phyloP scores from a whole-genome alignment of 768 basidiomycete species.

The Mycena sanguinolenta region DNA sequence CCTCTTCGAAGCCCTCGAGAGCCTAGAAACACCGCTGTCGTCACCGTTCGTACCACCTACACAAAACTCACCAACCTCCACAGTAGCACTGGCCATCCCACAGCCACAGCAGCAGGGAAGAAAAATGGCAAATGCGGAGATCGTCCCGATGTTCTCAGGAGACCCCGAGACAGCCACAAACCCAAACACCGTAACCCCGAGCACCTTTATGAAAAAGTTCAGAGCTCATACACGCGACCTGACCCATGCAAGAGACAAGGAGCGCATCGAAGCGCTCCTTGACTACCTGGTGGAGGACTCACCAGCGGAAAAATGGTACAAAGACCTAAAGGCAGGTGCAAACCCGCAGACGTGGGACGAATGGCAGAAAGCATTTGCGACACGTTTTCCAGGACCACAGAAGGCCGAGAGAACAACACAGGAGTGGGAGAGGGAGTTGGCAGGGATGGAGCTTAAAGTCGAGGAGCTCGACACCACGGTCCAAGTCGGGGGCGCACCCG shows the following conservation, averaged over 20 bases:
- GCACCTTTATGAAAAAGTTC: conserved; percentile 23
- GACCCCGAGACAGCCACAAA: neutral
- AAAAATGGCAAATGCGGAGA: too few species aligned
- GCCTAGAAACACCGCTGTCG: too few species aligned
- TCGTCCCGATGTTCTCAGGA: conserved; percentile 12
- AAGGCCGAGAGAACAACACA: conserved; percentile 18
- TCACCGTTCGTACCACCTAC: too few species aligned
- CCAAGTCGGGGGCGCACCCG: conserved; percentile 23
- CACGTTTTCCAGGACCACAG: conserved; percentile 6
- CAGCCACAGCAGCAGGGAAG: too few species aligned
- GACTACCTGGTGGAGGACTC: conserved; percentile 26
- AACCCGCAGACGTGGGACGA: conserved; percentile 1
- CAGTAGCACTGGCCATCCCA: too few species aligned
- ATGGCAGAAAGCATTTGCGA: conserved; percentile 9
- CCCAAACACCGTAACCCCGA: neutral
- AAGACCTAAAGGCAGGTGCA: neutral
- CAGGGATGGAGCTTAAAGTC: conserved; percentile 26
- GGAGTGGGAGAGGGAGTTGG: conserved; percentile 35
- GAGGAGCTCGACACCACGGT: conserved; percentile 33
- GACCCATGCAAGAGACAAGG: neutral
- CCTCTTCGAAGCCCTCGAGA: too few species aligned
- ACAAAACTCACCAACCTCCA: too few species aligned
- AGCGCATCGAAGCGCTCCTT: conserved; percentile 3
- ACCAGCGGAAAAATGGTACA: conserved; percentile 26
- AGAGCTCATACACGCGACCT: conserved; percentile 26